Percentiles rank a stretch among this genome's conserved stretches.
Conservation (phyloP, 2,329 filamentous ascomycete species). For the Apiospora sp. region DNA sequence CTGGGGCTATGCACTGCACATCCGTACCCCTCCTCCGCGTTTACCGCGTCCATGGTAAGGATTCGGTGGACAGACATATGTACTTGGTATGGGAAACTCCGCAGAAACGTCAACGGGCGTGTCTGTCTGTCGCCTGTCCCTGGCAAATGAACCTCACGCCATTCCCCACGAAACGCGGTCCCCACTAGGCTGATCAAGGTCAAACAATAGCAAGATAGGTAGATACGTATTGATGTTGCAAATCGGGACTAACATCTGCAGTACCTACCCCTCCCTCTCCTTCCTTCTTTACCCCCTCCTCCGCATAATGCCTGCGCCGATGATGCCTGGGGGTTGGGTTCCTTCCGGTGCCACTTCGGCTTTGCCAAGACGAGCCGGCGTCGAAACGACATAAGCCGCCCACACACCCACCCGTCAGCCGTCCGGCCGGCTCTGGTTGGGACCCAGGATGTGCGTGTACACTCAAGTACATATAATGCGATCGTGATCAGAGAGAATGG, state of each 20-base stretch:
- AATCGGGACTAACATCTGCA: neutral
- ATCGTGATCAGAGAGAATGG: neutral
- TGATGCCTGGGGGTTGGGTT: neutral
- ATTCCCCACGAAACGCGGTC: constrained; percentile 12
- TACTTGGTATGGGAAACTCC: neutral
- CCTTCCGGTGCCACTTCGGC: neutral
- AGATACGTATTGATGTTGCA: too few relatives aligned
- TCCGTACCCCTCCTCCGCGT: neutral
- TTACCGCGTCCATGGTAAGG: constrained; percentile 17
- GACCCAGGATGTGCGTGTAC: neutral
- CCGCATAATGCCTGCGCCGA: neutral
- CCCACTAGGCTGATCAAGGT: neutral
- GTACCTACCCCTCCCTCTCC: neutral
- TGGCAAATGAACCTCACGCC: constrained; percentile 15
- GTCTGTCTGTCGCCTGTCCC: neutral
- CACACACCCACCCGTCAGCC: constrained; percentile 1
- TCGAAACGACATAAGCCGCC: neutral
- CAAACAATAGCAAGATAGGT: neutral
- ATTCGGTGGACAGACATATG: neutral
- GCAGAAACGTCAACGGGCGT: neutral
- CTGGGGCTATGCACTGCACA: neutral
- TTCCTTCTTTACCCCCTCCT: neutral
- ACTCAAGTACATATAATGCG: neutral
- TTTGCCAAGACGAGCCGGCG: neutral
- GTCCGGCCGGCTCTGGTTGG: neutral